Conservation (phyloP, 495 filamentous ascomycete genomes). For the Penicillium fimorum region DNA sequence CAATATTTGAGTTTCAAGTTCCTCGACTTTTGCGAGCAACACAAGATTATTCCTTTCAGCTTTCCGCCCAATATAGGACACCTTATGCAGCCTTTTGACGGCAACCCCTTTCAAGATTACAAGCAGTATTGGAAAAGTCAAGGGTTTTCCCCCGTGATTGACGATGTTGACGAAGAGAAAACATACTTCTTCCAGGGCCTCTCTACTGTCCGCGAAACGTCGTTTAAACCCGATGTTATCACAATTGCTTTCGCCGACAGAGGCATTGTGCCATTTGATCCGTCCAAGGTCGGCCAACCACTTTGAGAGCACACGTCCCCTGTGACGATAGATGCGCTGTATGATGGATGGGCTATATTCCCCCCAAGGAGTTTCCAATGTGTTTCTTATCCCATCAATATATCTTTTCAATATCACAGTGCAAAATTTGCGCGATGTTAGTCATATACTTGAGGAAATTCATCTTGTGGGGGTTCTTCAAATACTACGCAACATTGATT, state of each 20-base stretch:
- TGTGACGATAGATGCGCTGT: background rate
- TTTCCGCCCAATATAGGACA: background rate
- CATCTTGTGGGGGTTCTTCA: no score
- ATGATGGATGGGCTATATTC: background rate
- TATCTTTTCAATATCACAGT: no score
- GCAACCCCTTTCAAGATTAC: background rate
- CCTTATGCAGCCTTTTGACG: background rate
- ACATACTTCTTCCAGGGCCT: background rate
- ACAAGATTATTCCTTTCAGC: background rate
- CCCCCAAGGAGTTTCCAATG: background rate
- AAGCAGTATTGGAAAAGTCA: background rate
- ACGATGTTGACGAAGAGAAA: background rate
- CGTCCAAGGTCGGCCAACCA: background rate
- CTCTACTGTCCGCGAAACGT: background rate
- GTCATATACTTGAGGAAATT: no score
- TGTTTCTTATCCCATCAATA: background rate
- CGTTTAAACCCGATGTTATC: background rate
- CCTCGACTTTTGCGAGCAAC: background rate
- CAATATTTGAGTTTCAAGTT: background rate
- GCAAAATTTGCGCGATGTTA: no score
- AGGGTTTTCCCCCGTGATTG: background rate
- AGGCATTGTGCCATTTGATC: background rate
- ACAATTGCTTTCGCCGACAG: background rate
- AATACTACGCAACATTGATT: no score
- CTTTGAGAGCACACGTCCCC: background rate